Conservation (phyloP, 2,329 filamentous ascomycete species). For the Cercospora zeina region DNA sequence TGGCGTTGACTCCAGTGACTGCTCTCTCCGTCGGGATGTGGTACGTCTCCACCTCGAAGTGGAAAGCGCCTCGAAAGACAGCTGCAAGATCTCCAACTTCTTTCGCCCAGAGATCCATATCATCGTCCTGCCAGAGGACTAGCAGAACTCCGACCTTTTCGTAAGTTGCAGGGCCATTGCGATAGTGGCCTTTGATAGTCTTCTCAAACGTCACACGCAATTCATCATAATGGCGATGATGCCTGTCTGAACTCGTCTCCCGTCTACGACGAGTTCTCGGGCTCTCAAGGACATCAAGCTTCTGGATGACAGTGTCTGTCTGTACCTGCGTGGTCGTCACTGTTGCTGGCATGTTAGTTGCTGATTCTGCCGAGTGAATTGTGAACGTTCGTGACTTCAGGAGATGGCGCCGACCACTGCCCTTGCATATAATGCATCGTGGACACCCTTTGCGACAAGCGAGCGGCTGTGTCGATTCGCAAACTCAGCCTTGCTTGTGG, state of each 20-base stretch:
- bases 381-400: background rate
- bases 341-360: background rate
- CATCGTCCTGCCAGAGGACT: slow-evolving; percentile 19
- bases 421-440: background rate
- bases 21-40: slow-evolving; percentile 13
- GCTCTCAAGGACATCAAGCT: slow-evolving; percentile 6
- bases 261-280: background rate
- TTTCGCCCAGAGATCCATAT: slow-evolving; percentile 4
- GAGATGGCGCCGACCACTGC: background rate
- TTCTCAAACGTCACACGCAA: slow-evolving; percentile 12
- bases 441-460: background rate
- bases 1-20: slow-evolving; percentile 10
- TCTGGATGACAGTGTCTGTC: background rate
- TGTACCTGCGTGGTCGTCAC: background rate
- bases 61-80: slow-evolving; percentile 13
- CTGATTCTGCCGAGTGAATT: background rate
- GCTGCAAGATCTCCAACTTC: slow-evolving; percentile 9
- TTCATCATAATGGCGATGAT: slow-evolving; percentile 1
- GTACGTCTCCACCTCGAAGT: slow-evolving; percentile 15
- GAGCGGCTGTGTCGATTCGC: background rate
- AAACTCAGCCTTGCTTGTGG: background rate
- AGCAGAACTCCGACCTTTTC: slow-evolving; percentile 20
- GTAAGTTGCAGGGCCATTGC: slow-evolving; percentile 9
- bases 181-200: slow-evolving; percentile 17
- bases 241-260: slow-evolving; percentile 6